Evolutionary conservation across 495 filamentous ascomycete genomes (phyloP).

Genomic region (Amniculicola lignicola): DNA sequence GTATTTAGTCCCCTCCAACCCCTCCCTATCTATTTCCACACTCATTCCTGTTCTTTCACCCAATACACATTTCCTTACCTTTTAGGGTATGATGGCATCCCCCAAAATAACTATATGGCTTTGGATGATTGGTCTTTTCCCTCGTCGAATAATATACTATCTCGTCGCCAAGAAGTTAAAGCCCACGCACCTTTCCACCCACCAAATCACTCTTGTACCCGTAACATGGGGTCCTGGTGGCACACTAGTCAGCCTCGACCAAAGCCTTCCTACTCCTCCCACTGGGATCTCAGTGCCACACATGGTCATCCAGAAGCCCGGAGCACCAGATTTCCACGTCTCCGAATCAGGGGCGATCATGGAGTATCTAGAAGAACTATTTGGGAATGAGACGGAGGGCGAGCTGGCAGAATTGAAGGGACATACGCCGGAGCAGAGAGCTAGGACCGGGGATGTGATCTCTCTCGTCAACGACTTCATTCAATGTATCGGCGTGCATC

Average conservation of each 20-base stretch:
- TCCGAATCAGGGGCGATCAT: conserved; percentile 13
- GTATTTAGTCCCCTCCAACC: no score
- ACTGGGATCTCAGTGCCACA: background rate
- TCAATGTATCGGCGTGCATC: background rate
- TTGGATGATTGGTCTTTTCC: conserved; percentile 20
- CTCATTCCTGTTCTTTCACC: no score
- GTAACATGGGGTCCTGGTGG: background rate
- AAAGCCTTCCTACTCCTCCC: conserved; percentile 1
- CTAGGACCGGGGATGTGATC: conserved; percentile 7
- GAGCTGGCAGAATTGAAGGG: conserved; percentile 1
- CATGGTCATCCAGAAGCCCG: conserved; percentile 5
- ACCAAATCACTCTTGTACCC: conserved; percentile 13
- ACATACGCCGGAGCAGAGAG: conserved; percentile 7
- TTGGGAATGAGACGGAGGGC: background rate
- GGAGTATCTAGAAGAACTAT: conserved; percentile 16
- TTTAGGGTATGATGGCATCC: no score
- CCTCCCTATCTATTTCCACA: no score
- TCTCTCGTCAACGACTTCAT: conserved; percentile 2
- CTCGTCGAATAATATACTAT: conserved; percentile 19
- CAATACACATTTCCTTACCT: no score
- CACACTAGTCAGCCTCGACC: background rate
- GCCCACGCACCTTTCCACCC: background rate
- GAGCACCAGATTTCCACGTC: background rate
- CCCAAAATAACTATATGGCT: conserved; percentile 12
- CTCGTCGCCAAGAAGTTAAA: conserved; percentile 10